Base-by-base conservation (phyloP, 1,139 yeast genomes). In the Saccharomyces hybrid region DNA sequence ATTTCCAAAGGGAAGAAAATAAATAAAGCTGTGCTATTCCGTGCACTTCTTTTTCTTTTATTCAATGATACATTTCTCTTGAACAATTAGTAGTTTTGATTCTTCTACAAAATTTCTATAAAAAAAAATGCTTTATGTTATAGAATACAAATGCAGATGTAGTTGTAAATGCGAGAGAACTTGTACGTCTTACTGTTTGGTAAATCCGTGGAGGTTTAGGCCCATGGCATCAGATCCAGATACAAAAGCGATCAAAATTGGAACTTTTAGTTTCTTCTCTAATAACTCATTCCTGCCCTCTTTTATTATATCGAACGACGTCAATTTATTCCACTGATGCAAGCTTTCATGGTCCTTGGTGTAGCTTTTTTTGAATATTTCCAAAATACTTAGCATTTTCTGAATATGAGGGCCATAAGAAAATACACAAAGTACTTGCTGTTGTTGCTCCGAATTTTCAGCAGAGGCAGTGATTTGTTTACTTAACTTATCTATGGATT, bases 341-440 rank as follows among this genome's bases (percentile, higher is more conserved):
- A 54, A 46, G 4, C 44, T 49, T 5, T 21, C 50, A 7, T 28
- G 48, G 14, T 48, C 44, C 6, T 41, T 50, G n/a, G 48, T 46
- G 29, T 55, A 44, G 16, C 48, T 48, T 16, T 53, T 59, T 54
- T 65, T 67, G 49, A 55, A 56, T 9, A 66, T 58, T 53, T 67
- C 70, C 6, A 65, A 44, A 9, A 64, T 54, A 47, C 66, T 63
- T 12, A 66, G 56, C 54, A 61, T 51, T 53, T 64, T 63, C 51
- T 65, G 69, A 24, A 66, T 55, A 54, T 67, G 69, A 38, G 59
- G 57, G 4, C 70, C 70, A 53, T 64, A 66, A 1, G 69, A 58
- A 44, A 55, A 64, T n/a, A 66, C 16, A 47, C 64, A 61, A 5
- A 54, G 34, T 31, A 31, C 34, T 2, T 31, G 34, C 34, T 31